These are phyloP conservation scores for Fusarium sp. DNA, from an alignment of 2,329 filamentous ascomycete genomes.

Conservation along the genomic window DNA sequence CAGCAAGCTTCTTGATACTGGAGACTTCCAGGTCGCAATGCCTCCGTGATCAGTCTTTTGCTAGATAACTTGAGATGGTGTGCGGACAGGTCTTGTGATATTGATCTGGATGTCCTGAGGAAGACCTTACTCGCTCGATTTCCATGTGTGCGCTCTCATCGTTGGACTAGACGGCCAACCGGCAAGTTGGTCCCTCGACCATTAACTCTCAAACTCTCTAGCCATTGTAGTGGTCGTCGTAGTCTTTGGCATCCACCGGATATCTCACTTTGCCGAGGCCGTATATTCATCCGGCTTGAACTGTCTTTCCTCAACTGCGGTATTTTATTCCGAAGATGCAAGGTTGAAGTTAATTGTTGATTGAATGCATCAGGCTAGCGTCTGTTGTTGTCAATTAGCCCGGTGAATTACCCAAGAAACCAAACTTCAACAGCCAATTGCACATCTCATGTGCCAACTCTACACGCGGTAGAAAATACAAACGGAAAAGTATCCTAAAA, in stretches of 20 bases:
- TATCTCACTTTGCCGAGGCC: not conserved
- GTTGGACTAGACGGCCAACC: not conserved
- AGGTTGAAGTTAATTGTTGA: not conserved
- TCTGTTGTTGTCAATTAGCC: not conserved
- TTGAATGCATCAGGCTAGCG: not conserved
- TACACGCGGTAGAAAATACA: rapidly evolving
- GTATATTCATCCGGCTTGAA: not conserved
- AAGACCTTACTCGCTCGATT: not conserved
- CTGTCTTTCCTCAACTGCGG: not conserved
- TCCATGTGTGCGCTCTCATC: not conserved
- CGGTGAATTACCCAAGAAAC: not conserved
- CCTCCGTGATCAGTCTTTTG: not conserved
- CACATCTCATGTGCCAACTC: not conserved
- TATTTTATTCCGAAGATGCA: not conserved
- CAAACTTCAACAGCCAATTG: not conserved
- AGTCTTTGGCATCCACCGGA: not conserved
- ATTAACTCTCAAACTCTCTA: not conserved
- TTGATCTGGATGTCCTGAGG: not conserved
- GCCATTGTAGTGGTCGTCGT: not conserved
- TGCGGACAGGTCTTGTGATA: not conserved
- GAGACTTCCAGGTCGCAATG: not conserved
- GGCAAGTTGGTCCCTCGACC: not conserved
- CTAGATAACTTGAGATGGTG: not conserved
- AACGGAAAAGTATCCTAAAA: rapidly evolving
- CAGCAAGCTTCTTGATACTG: not conserved